Conservation (phyloP, 805 yeast species). For the Pichia exigua region DNA sequence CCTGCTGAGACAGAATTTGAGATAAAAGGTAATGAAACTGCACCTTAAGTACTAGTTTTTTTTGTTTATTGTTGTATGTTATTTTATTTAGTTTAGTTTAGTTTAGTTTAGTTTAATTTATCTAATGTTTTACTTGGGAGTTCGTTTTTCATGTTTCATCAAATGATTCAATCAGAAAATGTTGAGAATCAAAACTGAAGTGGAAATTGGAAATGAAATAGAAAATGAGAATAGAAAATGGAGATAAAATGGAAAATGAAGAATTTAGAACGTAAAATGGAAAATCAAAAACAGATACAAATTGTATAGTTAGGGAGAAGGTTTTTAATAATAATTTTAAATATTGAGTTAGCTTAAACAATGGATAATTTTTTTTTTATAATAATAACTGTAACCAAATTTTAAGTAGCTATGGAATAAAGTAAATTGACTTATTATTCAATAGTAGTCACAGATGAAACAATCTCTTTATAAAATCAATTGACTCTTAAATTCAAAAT, state of each 20-base stretch:
- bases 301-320: background rate
- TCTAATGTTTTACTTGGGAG: background rate
- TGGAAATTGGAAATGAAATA: background rate
- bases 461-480: background rate
- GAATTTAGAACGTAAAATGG: background rate
- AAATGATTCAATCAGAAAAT: background rate
- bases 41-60: background rate
- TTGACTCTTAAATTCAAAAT: constrained; percentile 32
- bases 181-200: background rate
- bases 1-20: background rate
- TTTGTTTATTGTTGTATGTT: background rate
- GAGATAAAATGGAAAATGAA: background rate
- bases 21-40: background rate
- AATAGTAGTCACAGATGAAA: background rate
- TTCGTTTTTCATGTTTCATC: background rate
- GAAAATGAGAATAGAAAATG: background rate
- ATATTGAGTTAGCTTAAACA: background rate
- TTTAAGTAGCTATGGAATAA: background rate
- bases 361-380: background rate
- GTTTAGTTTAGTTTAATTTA: background rate
- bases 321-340: background rate
- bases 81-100: no score
- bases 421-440: background rate
- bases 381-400: background rate
- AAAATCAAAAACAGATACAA: background rate